A percentile compares a stretch with the other conserved stretches of the same genome.
Conservation (phyloP, 805 yeast species). For the Cyberlindnera suaveolens region DNA sequence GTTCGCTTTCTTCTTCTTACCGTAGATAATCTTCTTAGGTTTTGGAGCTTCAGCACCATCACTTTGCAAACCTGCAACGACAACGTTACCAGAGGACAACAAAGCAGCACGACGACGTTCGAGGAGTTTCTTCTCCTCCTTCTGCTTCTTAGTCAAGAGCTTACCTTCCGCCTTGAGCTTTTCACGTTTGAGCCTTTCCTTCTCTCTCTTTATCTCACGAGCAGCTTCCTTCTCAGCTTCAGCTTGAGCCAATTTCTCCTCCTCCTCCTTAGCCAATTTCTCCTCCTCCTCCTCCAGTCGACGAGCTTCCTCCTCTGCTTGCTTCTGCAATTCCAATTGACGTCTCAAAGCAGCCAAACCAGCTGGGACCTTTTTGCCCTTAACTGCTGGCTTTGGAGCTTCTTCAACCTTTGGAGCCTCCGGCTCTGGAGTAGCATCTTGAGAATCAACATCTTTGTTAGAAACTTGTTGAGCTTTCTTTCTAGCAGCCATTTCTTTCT, state of each 20-base stretch:
- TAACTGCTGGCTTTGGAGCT: constrained; percentile 34
- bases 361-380: constrained; percentile 75
- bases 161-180: constrained; percentile 96
- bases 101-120: constrained; percentile 88
- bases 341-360: constrained; percentile 87
- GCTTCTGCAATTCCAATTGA: constrained; percentile 84
- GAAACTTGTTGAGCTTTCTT: constrained; percentile 45
- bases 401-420: constrained; percentile 12
- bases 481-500: constrained; percentile 83
- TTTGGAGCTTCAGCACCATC: constrained; percentile 27
- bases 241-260: constrained; percentile 38
- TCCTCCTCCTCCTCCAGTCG: constrained; percentile 74
- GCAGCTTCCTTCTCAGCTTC: constrained; percentile 49
- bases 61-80: constrained; percentile 62
- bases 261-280: constrained; percentile 40
- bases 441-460: constrained; percentile 2
- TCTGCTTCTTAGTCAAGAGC: constrained; percentile 87
- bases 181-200: constrained; percentile 79
- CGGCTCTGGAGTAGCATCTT: constrained; percentile 25
- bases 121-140: constrained; percentile 78
- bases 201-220: constrained; percentile 69
- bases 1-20: constrained; percentile 57
- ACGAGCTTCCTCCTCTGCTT: constrained; percentile 77
- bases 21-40: constrained; percentile 59
- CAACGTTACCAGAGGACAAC: constrained; percentile 64